These are phyloP conservation scores for Coriolopsis trogii DNA, from an alignment of 1,284 basidiomycete species.

Conservation along the genomic window DNA sequence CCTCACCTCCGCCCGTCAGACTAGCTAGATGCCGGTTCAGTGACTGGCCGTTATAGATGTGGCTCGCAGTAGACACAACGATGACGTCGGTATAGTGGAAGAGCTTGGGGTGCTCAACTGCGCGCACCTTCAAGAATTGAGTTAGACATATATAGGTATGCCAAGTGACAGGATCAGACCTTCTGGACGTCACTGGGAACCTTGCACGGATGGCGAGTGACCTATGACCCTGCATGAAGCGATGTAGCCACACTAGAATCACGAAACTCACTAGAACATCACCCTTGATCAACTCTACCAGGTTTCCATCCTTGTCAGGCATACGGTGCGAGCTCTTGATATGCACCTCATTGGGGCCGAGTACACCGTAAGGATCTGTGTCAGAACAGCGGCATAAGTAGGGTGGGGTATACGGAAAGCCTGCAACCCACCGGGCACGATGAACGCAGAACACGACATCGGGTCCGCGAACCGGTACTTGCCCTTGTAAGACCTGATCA, in stretches of 20 bases:
- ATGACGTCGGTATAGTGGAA: slow-evolving; percentile 43
- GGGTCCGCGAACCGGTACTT: slow-evolving; percentile 36
- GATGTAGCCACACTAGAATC: not conserved
- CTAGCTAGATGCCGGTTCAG: slow-evolving; percentile 40
- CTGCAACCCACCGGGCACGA: slow-evolving; percentile 41
- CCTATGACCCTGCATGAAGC: too few relatives aligned
- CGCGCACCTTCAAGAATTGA: slow-evolving; percentile 36
- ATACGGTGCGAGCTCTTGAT: slow-evolving; percentile 38
- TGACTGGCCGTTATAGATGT: slow-evolving; percentile 19
- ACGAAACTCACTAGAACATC: slow-evolving; percentile 40
- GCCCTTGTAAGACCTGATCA: slow-evolving; percentile 28
- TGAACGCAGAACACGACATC: slow-evolving; percentile 43
- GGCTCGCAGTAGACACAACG: slow-evolving; percentile 42
- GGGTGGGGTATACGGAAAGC: not conserved
- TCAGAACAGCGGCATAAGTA: not conserved
- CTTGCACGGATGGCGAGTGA: slow-evolving; percentile 50
- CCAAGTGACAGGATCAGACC: slow-evolving; percentile 24
- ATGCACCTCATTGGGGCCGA: slow-evolving; percentile 42
- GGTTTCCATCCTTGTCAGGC: slow-evolving; percentile 27
- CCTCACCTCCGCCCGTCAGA: slow-evolving; percentile 44
- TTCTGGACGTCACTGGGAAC: slow-evolving; percentile 48
- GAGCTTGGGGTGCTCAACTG: slow-evolving; percentile 39
- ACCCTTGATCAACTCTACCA: slow-evolving; percentile 40
- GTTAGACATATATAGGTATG: not conserved
- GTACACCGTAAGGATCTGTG: slow-evolving; percentile 40